phyloP scores from a whole-genome alignment of 2,329 filamentous ascomycete genomes.

The Epichloe sibirici region DNA sequence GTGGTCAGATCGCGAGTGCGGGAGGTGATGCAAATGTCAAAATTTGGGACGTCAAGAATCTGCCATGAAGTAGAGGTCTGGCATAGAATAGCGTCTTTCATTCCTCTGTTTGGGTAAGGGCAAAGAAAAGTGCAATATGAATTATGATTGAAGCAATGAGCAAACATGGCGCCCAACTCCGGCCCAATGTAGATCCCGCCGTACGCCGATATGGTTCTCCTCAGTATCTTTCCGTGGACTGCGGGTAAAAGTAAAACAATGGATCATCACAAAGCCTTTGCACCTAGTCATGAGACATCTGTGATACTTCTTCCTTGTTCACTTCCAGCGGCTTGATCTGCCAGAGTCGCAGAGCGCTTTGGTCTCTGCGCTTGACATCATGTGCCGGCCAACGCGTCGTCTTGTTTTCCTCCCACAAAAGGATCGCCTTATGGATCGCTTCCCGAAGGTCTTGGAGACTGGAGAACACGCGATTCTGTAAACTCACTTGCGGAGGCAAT shows the following conservation, averaged over 20 bases:
- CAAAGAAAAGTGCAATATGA: neutral
- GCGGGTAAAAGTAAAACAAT: neutral
- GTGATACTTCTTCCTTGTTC: conserved; percentile 22
- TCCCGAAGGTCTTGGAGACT: conserved; percentile 22
- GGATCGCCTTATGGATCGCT: conserved; percentile 25
- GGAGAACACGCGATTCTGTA: neutral
- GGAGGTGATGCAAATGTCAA: conserved; percentile 88
- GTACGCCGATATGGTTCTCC: neutral
- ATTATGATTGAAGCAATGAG: neutral
- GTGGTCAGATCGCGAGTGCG: conserved; percentile 59
- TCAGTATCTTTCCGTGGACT: neutral
- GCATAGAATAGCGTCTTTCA: neutral
- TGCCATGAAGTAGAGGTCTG: conserved; percentile 16
- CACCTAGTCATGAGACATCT: conserved; percentile 28
- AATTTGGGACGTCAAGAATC: conserved; percentile 50
- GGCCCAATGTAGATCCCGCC: neutral
- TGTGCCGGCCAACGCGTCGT: conserved; percentile 23
- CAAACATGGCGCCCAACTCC: neutral
- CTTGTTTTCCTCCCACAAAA: conserved; percentile 24
- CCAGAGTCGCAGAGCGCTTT: conserved; percentile 20
- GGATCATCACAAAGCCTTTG: conserved; percentile 8
- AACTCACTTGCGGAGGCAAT: neutral
- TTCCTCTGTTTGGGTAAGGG: neutral
- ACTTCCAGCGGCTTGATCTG: conserved; percentile 21
- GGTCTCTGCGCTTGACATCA: conserved; percentile 7